A percentile compares a stretch with the other conserved stretches of the same genome.
Conservation (phyloP, 441 rosid species). For the Raphanus hybrid region DNA sequence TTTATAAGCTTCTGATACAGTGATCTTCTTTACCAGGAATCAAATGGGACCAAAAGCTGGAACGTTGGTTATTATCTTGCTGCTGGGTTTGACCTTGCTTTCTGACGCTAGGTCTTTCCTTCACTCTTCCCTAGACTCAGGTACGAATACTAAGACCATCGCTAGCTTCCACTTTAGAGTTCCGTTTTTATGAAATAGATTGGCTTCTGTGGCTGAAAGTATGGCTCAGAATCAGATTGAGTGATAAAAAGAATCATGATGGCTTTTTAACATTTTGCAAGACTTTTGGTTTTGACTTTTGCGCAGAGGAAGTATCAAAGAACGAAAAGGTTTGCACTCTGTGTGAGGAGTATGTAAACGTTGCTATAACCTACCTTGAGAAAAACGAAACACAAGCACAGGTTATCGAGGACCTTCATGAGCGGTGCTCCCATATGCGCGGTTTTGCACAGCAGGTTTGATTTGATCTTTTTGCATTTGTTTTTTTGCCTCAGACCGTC, state of each 20-base stretch:
- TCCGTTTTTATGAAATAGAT: not conserved
- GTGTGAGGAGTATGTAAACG: slow-evolving; percentile 78
- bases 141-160: slow-evolving; percentile 12
- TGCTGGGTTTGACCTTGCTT: slow-evolving; percentile 57
- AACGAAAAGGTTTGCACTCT: slow-evolving; percentile 64
- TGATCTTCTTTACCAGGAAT: slow-evolving; percentile 47
- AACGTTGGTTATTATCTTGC: slow-evolving; percentile 57
- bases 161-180: not conserved
- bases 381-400: slow-evolving; percentile 75
- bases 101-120: slow-evolving; percentile 63
- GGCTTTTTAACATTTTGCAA: no score
- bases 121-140: slow-evolving; percentile 35
- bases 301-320: slow-evolving; percentile 40
- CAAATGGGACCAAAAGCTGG: slow-evolving; percentile 61
- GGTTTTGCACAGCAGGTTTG: slow-evolving; percentile 69
- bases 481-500: not conserved
- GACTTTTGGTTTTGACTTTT: not conserved
- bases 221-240: not conserved
- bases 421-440: slow-evolving; percentile 58
- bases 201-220: not conserved
- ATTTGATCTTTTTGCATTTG: not conserved
- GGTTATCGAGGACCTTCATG: slow-evolving; percentile 60
- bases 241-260: no score
- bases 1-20: not conserved
- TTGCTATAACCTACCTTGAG: slow-evolving; percentile 66